Percentiles rank a stretch among this genome's conserved stretches.
phyloP scores from a whole-genome alignment of 1,284 basidiomycete species.

The Heterobasidion parviporum region DNA sequence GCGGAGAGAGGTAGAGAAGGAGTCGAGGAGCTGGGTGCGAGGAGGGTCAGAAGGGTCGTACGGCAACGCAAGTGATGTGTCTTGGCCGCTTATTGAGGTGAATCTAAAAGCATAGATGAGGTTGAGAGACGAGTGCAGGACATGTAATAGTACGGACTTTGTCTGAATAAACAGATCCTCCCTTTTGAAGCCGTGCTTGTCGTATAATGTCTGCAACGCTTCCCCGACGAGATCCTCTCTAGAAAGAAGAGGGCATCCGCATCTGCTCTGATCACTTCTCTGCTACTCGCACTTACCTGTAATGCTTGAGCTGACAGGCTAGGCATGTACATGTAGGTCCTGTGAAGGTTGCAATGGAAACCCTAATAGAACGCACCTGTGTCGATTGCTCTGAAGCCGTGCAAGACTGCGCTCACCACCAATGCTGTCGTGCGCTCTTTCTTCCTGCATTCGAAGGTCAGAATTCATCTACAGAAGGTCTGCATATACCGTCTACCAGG shows the following conservation, averaged over 20 bases:
- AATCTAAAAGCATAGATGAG: slow-evolving; percentile 34
- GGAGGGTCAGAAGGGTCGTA: slow-evolving; percentile 54
- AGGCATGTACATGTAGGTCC: slow-evolving; percentile 2
- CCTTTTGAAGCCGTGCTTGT: slow-evolving; percentile 25
- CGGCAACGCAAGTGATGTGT: slow-evolving; percentile 57
- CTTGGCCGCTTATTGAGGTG: slow-evolving; percentile 67
- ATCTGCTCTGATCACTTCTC: not conserved
- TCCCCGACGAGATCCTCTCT: slow-evolving; percentile 77
- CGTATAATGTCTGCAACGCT: slow-evolving; percentile 40
- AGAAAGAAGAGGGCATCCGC: not conserved
- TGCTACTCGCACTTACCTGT: slow-evolving; percentile 36
- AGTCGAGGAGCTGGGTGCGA: slow-evolving; percentile 51
- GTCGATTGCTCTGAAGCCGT: slow-evolving; percentile 74
- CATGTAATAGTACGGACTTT: slow-evolving; percentile 38
- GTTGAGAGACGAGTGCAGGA: not conserved
- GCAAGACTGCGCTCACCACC: slow-evolving; percentile 61
- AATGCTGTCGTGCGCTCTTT: slow-evolving; percentile 60
- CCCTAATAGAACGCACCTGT: slow-evolving; percentile 41
- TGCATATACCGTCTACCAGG: slow-evolving; percentile 37
- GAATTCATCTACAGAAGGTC: not conserved
- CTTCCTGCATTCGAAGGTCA: slow-evolving; percentile 41
- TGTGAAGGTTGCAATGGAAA: slow-evolving; percentile 2
- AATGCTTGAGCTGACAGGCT: slow-evolving; percentile 75
- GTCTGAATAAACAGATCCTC: slow-evolving; percentile 46
- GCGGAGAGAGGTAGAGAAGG: slow-evolving; percentile 54